A percentile compares a stretch with the other conserved stretches of the same genome.
These are phyloP conservation scores for Epichloe gansuensis DNA, from an alignment of 2,329 filamentous ascomycete species.

Conservation along the genomic window DNA sequence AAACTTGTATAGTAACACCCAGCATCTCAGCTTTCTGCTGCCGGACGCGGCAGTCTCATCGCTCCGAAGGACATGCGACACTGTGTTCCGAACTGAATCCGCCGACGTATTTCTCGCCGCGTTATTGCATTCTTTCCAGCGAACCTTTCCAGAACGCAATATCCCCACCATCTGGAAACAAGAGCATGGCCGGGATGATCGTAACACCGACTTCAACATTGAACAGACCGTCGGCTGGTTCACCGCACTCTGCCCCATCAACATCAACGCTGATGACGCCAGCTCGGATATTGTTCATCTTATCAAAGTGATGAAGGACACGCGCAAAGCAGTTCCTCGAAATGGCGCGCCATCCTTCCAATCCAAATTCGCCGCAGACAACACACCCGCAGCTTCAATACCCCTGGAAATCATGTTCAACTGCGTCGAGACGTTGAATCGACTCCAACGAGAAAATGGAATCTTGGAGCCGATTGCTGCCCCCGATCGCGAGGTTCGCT, in stretches of 20 bases:
- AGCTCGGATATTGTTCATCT: conserved; percentile 37
- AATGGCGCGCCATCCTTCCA: conserved; percentile 38
- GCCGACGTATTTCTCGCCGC: conserved; percentile 42
- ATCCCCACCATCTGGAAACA: conserved; percentile 42
- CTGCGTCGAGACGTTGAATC: conserved; percentile 36
- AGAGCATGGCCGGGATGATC: conserved; percentile 34
- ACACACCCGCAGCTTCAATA: conserved; percentile 23
- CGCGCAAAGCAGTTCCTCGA: conserved; percentile 28
- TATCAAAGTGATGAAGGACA: conserved; percentile 41
- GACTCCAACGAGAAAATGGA: conserved; percentile 33
- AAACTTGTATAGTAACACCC: conserved; percentile 34
- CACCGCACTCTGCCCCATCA: conserved; percentile 41
- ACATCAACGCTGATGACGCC: conserved; percentile 28
- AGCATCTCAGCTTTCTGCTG: conserved; percentile 29
- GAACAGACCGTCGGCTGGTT: conserved; percentile 49
- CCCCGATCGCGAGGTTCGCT: conserved; percentile 25
- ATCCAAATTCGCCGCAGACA: conserved; percentile 26
- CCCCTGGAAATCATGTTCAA: conserved; percentile 48
- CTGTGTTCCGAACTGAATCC: conserved; percentile 36
- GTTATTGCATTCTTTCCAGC: conserved; percentile 41
- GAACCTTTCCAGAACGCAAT: conserved; percentile 38
- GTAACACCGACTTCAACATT: conserved; percentile 35
- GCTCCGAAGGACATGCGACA: conserved; percentile 29
- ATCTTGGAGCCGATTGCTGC: conserved; percentile 35
- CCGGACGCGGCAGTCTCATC: conserved; percentile 27